Evolutionary conservation across 345 rosid species (phyloP).

Genomic region (Cardamine occulta): DNA sequence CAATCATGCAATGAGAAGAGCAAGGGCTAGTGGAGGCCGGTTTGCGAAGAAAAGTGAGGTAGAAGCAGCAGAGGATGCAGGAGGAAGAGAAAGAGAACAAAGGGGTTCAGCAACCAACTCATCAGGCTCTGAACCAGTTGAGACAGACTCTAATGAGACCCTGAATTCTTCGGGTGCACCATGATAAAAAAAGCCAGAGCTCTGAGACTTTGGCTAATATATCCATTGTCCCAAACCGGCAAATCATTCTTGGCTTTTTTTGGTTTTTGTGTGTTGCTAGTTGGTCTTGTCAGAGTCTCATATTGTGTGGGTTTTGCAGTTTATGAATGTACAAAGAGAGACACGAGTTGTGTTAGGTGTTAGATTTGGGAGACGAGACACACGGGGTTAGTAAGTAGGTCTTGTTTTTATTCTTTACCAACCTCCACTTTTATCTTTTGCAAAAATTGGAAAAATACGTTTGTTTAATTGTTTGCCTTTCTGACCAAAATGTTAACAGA

Average conservation of each 20-base stretch:
- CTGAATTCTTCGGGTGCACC: slow-evolving; percentile 50
- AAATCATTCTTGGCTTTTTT: slow-evolving; percentile 51
- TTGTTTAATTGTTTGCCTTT: slow-evolving; percentile 33
- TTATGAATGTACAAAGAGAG: slow-evolving; percentile 40
- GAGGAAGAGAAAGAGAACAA: slow-evolving; percentile 33
- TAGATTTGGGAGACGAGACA: slow-evolving; percentile 36
- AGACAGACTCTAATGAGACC: slow-evolving; percentile 49
- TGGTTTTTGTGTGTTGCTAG: slow-evolving; percentile 34
- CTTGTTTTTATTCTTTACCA: slow-evolving; percentile 31
- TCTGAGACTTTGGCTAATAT: slow-evolving; percentile 53
- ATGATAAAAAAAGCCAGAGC: slow-evolving; percentile 30
- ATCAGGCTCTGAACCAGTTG: slow-evolving; percentile 40
- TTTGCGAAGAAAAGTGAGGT: slow-evolving; percentile 82
- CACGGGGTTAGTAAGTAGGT: slow-evolving; percentile 27
- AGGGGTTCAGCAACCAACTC: slow-evolving; percentile 42
- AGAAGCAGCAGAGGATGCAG: slow-evolving; percentile 48
- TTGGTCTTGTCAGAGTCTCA: slow-evolving; percentile 23
- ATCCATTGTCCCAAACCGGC: slow-evolving; percentile 43
- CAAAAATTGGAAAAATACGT: slow-evolving; percentile 34
- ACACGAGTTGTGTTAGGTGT: slow-evolving; percentile 30
- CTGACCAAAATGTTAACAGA: slow-evolving; percentile 9
- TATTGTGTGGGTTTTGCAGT: slow-evolving; percentile 37
- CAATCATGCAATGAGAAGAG: slow-evolving; percentile 95
- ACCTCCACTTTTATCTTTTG: background rate
- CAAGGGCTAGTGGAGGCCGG: slow-evolving; percentile 87